These are phyloP conservation scores for Knufia fluminis DNA, from an alignment of 2,329 filamentous ascomycete genomes.

Conservation along the genomic window DNA sequence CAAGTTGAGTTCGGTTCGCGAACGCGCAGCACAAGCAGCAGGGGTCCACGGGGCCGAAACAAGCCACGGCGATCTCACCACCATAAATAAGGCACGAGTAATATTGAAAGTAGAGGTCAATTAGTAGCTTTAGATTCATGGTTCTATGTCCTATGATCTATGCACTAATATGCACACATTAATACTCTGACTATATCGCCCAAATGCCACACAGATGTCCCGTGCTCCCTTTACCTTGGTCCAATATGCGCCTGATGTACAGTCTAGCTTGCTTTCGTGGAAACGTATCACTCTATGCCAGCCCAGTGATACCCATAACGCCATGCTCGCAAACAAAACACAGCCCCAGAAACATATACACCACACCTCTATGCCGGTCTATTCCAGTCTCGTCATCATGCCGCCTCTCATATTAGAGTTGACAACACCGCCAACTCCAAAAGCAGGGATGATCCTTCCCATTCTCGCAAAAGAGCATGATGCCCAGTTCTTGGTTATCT, in stretches of 20 bases:
- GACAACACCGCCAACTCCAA: constrained; percentile 77
- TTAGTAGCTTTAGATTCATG: too few species aligned
- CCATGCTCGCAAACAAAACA: constrained; percentile 2
- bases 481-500: constrained; percentile 64
- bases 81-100: too few species aligned
- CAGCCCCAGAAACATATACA: not conserved
- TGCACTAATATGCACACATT: not conserved
- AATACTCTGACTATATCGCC: not conserved
- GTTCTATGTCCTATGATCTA: not conserved
- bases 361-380: not conserved
- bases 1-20: not conserved
- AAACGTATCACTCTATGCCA: not conserved
- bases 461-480: constrained; percentile 65
- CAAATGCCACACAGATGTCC: not conserved
- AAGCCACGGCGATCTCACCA: too few species aligned
- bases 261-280: not conserved
- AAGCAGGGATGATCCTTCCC: constrained; percentile 74
- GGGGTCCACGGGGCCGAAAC: not conserved
- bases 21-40: not conserved
- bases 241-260: not conserved
- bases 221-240: not conserved
- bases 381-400: constrained; percentile 20
- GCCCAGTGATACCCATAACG: not conserved
- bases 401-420: constrained; percentile 44
- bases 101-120: too few species aligned